Conservation (phyloP, 176 grass and related monocot species). For the Tillandsia fasciculata region DNA sequence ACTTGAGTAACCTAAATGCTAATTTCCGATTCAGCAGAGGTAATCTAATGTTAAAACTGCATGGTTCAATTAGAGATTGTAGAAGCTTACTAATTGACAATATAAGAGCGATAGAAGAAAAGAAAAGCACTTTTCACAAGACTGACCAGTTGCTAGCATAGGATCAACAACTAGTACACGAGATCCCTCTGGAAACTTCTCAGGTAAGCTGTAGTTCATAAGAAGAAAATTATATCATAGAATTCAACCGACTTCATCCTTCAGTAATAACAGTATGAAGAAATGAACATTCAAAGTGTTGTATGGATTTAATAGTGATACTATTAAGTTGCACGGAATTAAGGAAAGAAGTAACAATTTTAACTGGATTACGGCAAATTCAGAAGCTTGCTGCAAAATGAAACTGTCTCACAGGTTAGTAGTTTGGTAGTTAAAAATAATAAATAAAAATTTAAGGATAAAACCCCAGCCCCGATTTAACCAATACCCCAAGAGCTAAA, state of each 20-base stretch:
- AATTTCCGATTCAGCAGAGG: no score
- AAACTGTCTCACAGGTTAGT: no score
- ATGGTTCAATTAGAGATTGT: neutral
- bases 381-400: neutral
- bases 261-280: no score
- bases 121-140: conserved; percentile 3
- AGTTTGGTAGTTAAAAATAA: no score
- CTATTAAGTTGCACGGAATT: neutral
- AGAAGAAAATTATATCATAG: neutral
- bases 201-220: conserved; percentile 53
- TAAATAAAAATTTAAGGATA: rapidly evolving
- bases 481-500: no score
- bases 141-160: conserved; percentile 85
- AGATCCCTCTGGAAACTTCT: conserved; percentile 68
- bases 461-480: no score
- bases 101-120: conserved; percentile 1
- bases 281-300: no score
- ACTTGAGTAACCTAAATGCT: no score
- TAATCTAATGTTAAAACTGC: no score
- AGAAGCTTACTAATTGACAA: neutral
- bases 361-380: neutral
- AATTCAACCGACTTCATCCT: no score
- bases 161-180: conserved; percentile 85
- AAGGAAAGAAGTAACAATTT: neutral
- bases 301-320: no score